Evolutionary conservation across 2,329 filamentous ascomycete species (phyloP), one percentile per base, ranked within the genome.

Genomic region (Sclerotinia glacialis): DNA sequence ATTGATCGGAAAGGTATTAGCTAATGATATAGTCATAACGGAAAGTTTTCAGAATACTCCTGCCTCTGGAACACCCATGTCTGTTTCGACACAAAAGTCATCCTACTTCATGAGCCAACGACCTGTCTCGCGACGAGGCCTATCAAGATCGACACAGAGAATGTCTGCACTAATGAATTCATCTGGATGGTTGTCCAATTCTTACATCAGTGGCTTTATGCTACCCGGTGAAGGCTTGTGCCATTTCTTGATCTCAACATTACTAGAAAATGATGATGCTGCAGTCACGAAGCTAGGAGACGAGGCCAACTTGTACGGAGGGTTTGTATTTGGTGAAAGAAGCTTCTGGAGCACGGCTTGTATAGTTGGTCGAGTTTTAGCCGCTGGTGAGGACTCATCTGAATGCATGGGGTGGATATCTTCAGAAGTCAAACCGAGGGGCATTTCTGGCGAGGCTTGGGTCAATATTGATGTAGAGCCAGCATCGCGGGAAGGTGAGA

Each of bases 401-500:
- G 87, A 89, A 73, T 87, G 87, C 73, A 86, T 89, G 85, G 87
- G 87, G 62, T 89, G 87, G 87, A 80, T 90, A 64, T 88, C 86
- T 14, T 87, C 83, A 40, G 83, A 86, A 64, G 80, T 89, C 23
- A 72, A 82, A 1, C 86, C 86, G 0, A 74, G 79, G 16, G 83
- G 81, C 0, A 72, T 83, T 21, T 26, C 23, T 60, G 77, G 76
- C 8, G 83, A 86, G 56, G 85, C 85, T 12, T 88, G 86, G 85
- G 76, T 87, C 23, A 83, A 85, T 66, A 81, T 89, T 56, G 82
- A 85, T 28, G 82, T 82, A 18, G 81, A 85, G 62, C 80, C 84
- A 62, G 79, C 85, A 34, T 76, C 78, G 50, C 50, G 59, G 31
- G 50, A 67, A 66, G 62, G 73, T 73, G 68, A 54, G 72, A 67